These are phyloP conservation scores for Synchytrium microbalum DNA, from an alignment of 371 early-diverging fungal species.

Conservation along the genomic window DNA sequence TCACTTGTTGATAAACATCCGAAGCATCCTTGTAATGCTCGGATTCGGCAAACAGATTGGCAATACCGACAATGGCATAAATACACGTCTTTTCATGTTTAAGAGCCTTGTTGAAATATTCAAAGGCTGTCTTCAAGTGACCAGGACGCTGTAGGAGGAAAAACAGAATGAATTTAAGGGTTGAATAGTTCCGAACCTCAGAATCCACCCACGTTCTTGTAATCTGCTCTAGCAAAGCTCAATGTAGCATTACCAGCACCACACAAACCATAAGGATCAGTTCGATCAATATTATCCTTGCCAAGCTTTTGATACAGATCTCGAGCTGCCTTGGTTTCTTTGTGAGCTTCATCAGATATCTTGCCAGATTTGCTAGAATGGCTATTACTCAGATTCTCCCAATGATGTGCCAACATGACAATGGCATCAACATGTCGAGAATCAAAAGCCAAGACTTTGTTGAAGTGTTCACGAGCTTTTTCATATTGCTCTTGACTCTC, in stretches of 20 bases:
- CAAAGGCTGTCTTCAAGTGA: neutral
- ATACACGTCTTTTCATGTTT: neutral
- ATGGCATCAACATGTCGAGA: constrained; percentile 43
- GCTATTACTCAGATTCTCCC: neutral
- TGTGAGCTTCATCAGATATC: neutral
- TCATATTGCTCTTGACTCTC: constrained; percentile 38
- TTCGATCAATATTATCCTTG: neutral
- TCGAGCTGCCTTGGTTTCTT: neutral
- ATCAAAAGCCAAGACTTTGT: constrained; percentile 68
- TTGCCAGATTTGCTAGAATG: neutral
- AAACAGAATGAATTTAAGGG: neutral
- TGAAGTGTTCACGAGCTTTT: constrained; percentile 61
- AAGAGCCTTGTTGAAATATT: neutral
- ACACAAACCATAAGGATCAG: neutral
- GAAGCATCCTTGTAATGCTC: neutral
- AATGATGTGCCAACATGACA: neutral
- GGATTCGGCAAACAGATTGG: neutral
- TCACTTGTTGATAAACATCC: neutral
- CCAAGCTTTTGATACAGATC: neutral
- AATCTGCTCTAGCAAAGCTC: neutral
- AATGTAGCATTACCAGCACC: neutral
- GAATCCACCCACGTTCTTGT: neutral
- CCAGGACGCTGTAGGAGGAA: neutral
- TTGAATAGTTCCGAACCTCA: neutral
- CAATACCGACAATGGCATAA: neutral